Percentiles rank a stretch among this genome's conserved stretches.
Evolutionary conservation across 2,329 filamentous ascomycete genomes (phyloP).

Genomic region (Phaeomoniella chlamydospora): DNA sequence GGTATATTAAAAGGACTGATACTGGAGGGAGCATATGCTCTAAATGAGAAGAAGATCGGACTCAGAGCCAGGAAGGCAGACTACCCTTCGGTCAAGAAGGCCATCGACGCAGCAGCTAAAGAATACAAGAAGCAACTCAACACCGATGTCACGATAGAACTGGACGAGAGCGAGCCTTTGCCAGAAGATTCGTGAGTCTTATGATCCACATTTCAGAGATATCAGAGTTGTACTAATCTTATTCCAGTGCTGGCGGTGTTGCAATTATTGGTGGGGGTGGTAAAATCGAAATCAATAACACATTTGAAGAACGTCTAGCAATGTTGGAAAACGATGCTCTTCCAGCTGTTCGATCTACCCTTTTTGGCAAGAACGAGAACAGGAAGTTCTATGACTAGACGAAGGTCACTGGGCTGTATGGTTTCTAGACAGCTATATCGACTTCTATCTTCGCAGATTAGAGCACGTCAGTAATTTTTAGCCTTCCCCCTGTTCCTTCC

Average conservation of each 20-base stretch:
- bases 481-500: too few relatives aligned
- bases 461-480: too few relatives aligned
- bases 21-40: slow-evolving; percentile 77
- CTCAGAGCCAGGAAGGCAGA: slow-evolving; percentile 71
- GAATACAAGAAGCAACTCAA: slow-evolving; percentile 72
- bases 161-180: slow-evolving; percentile 68
- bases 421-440: too few relatives aligned
- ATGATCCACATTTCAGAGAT: too few relatives aligned
- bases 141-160: slow-evolving; percentile 51
- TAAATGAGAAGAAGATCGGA: slow-evolving; percentile 65
- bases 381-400: slow-evolving; percentile 82
- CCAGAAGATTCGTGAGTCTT: slow-evolving; percentile 67
- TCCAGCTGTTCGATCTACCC: slow-evolving; percentile 66
- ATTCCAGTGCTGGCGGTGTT: slow-evolving; percentile 66
- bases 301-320: slow-evolving; percentile 78
- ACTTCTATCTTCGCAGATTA: too few relatives aligned
- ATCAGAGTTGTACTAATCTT: not conserved
- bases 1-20: slow-evolving; percentile 63
- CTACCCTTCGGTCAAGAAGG: slow-evolving; percentile 59
- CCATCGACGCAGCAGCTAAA: slow-evolving; percentile 58
- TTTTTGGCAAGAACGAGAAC: slow-evolving; percentile 93
- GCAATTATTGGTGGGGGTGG: slow-evolving; percentile 66
- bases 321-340: slow-evolving; percentile 75
- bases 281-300: slow-evolving; percentile 98
- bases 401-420: too few relatives aligned